These are phyloP conservation scores for Fusarium sp. DNA, from an alignment of 2,329 filamentous ascomycete genomes.

Conservation along the genomic window DNA sequence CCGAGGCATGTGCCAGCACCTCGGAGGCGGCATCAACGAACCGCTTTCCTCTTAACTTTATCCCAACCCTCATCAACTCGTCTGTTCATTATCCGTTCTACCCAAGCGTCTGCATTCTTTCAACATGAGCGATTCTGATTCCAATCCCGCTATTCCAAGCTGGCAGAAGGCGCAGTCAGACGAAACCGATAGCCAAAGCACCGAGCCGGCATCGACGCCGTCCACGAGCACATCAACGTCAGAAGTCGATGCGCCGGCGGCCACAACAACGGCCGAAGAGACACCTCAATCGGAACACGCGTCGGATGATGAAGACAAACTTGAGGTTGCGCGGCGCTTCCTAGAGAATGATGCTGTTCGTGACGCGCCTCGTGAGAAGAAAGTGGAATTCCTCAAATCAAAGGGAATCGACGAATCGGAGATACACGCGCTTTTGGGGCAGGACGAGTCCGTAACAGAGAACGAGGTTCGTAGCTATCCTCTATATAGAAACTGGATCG, in stretches of 20 bases:
- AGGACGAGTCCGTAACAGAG: constrained; percentile 34
- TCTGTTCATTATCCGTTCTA: not conserved
- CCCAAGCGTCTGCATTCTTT: not conserved
- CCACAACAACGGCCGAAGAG: constrained; percentile 11
- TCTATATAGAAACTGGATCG: no score
- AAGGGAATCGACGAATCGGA: constrained; percentile 79
- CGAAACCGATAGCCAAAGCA: constrained; percentile 32
- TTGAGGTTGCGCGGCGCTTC: constrained; percentile 79
- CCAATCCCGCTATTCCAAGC: constrained; percentile 48
- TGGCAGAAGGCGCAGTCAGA: constrained; percentile 49
- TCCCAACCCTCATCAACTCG: not conserved
- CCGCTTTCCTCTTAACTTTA: constrained; percentile 5
- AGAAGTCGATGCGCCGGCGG: constrained; percentile 33
- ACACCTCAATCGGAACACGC: constrained; percentile 2
- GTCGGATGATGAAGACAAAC: constrained; percentile 41
- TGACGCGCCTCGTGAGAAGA: constrained; percentile 76
- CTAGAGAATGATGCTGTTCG: constrained; percentile 80
- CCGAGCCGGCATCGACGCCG: constrained; percentile 37
- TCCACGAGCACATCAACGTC: constrained; percentile 29
- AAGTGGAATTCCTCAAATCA: constrained; percentile 78
- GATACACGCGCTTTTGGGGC: constrained; percentile 73
- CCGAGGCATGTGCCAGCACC: constrained; percentile 47
- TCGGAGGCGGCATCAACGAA: constrained; percentile 25
- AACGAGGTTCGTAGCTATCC: constrained; percentile 30
- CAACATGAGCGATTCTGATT: constrained; percentile 53